These are phyloP conservation scores for Quercus aquifolioides DNA, from an alignment of 306 rosid genomes.

Conservation along the genomic window DNA sequence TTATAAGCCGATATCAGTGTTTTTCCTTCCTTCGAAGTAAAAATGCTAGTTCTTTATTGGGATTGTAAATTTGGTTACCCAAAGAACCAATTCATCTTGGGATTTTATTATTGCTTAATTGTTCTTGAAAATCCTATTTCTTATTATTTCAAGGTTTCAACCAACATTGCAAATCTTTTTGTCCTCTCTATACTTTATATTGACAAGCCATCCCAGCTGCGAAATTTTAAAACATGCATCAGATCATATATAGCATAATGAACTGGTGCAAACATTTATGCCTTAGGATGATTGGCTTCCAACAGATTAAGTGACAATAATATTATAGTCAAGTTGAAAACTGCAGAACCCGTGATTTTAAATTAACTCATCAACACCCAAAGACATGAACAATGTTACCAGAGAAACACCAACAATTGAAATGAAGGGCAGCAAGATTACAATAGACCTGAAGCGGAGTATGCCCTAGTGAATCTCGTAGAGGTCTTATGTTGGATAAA, in stretches of 20 bases:
- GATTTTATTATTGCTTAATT: background rate
- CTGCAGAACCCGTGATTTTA: background rate
- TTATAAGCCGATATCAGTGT: background rate
- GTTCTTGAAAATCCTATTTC: background rate
- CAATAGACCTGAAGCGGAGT: constrained; percentile 84
- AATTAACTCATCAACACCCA: background rate
- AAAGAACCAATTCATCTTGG: background rate
- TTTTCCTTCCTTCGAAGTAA: background rate
- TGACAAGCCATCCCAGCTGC: background rate
- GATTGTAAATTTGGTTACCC: background rate
- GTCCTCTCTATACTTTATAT: background rate
- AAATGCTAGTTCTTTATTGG: background rate
- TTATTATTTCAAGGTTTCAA: background rate
- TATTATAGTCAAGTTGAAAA: background rate
- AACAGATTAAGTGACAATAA: background rate
- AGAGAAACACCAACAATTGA: constrained; percentile 8
- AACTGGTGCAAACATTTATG: background rate
- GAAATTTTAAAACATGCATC: background rate
- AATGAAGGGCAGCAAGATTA: constrained; percentile 11
- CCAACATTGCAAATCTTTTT: background rate
- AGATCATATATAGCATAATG: background rate
- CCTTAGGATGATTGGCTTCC: background rate
- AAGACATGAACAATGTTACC: background rate
- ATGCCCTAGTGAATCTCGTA: constrained; percentile 95
- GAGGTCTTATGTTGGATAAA: constrained; percentile 61